phyloP scores from a whole-genome alignment of 2,329 filamentous ascomycete species.

The Grosmannia penicillata region DNA sequence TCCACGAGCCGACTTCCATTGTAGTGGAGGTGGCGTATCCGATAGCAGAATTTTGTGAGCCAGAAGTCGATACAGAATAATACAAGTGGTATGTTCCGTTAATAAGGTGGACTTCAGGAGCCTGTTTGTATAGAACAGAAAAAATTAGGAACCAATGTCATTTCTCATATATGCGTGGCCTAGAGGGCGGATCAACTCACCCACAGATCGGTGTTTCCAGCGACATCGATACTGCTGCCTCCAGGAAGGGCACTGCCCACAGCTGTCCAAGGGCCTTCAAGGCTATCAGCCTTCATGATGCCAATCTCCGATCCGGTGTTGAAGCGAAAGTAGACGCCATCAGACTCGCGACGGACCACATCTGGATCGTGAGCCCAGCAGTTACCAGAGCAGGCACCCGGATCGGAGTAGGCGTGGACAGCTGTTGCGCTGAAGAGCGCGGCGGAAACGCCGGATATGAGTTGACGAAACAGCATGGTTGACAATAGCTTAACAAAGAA shows the following conservation, averaged over 20 bases:
- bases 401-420: background rate
- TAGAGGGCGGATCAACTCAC: slow-evolving; percentile 10
- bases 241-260: slow-evolving; percentile 21
- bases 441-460: background rate
- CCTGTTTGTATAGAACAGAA: slow-evolving; percentile 22
- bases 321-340: slow-evolving; percentile 27
- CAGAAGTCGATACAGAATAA: slow-evolving; percentile 48
- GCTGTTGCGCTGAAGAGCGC: background rate
- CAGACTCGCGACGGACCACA: slow-evolving; percentile 21
- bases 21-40: slow-evolving; percentile 32
- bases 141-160: background rate
- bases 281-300: slow-evolving; percentile 20
- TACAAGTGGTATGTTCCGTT: slow-evolving; percentile 47
- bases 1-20: slow-evolving; percentile 44
- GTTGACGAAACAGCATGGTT: background rate
- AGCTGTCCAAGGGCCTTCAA: slow-evolving; percentile 26
- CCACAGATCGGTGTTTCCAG: slow-evolving; percentile 25
- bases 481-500: no score
- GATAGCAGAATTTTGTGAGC: slow-evolving; percentile 44
- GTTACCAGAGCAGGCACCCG: slow-evolving; percentile 1
- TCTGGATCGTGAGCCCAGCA: slow-evolving; percentile 19
- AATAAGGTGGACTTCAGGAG: slow-evolving; percentile 46
- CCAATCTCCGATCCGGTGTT: slow-evolving; percentile 25
- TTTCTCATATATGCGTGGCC: background rate
- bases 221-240: slow-evolving; percentile 21